Percentiles rank a stretch among this genome's conserved stretches.
Evolutionary conservation across 2,329 filamentous ascomycete species (phyloP).

Genomic region (Trichoderma brevicompactum): DNA sequence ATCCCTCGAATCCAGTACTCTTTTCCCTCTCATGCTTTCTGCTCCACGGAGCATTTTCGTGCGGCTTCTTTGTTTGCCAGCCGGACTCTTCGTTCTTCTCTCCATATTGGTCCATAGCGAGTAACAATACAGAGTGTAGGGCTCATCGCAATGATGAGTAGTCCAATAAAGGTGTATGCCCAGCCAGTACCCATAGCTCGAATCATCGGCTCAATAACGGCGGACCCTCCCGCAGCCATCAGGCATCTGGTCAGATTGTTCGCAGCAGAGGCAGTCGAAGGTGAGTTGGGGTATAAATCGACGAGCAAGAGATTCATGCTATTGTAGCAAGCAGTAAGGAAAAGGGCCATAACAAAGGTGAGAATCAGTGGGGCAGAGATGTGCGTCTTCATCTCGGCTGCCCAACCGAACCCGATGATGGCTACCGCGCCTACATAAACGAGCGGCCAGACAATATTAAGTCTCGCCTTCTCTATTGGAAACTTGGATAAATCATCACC

Average conservation of each 20-base stretch:
- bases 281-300: constrained; percentile 6
- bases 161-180: neutral
- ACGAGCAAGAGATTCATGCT: constrained; percentile 27
- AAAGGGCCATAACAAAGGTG: constrained; percentile 20
- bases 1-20: neutral
- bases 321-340: constrained; percentile 19
- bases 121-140: neutral
- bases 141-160: neutral
- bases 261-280: constrained; percentile 3
- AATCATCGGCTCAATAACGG: constrained; percentile 11
- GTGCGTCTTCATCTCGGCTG: neutral
- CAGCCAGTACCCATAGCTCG: neutral
- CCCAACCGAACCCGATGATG: constrained; percentile 12
- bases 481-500: constrained; percentile 12
- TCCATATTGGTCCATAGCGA: neutral
- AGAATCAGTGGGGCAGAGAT: constrained; percentile 8
- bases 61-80: neutral
- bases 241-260: constrained; percentile 7
- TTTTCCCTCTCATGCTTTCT: neutral
- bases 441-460: constrained; percentile 14
- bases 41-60: neutral
- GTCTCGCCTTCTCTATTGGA: constrained; percentile 12
- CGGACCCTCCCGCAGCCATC: neutral
- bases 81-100: neutral
- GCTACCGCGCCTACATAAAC: constrained; percentile 3